phyloP scores from a whole-genome alignment of 208 protist species.

The Balamuthia mandrillaris region DNA sequence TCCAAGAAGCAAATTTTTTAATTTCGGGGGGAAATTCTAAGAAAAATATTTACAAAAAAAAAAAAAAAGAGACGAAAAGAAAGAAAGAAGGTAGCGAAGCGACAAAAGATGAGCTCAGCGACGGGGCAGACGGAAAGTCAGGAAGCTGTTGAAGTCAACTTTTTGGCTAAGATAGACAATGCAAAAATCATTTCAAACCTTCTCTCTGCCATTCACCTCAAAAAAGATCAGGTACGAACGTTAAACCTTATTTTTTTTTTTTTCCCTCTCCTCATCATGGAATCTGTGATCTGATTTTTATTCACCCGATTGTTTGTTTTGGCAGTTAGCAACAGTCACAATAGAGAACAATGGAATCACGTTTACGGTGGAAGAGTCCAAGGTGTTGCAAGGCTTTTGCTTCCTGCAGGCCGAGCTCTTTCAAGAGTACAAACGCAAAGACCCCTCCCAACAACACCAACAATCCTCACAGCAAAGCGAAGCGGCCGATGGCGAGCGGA shows the following conservation, averaged over 20 bases:
- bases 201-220: slow-evolving; percentile 13
- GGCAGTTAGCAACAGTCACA: not conserved
- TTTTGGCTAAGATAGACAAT: slow-evolving; percentile 12
- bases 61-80: no score
- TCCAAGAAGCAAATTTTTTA: no score
- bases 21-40: no score
- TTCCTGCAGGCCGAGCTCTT: slow-evolving; percentile 20
- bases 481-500: not conserved
- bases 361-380: not conserved
- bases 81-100: no score
- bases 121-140: not conserved
- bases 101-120: no score
- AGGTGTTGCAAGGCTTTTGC: not conserved
- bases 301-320: not conserved
- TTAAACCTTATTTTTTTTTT: not conserved
- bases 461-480: not conserved
- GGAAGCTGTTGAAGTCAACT: not conserved
- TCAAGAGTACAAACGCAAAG: slow-evolving; percentile 17
- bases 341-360: not conserved
- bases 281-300: not conserved
- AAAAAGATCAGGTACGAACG: not conserved
- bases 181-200: not conserved
- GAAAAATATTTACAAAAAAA: no score
- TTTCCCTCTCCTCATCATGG: not conserved
- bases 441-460: not conserved